A percentile compares a stretch with the other conserved stretches of the same genome.
Conservation (phyloP, 2,329 filamentous ascomycete genomes). For the Trichoderma semiorbis region DNA sequence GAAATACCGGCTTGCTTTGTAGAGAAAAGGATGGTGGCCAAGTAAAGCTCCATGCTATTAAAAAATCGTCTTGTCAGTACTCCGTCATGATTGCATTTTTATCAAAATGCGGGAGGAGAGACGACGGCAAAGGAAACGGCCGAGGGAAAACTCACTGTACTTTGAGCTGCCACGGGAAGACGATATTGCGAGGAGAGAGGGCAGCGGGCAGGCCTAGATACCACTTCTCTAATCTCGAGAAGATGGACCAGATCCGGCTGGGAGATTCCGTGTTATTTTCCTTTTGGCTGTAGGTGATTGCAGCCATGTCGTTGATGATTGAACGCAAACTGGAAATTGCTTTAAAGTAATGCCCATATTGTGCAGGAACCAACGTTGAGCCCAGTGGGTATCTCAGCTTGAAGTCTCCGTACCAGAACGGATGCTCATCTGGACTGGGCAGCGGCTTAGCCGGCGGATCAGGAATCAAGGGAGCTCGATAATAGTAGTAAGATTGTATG, state of each 20-base stretch:
- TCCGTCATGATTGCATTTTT: neutral
- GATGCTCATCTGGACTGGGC: conserved; percentile 23
- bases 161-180: conserved; percentile 30
- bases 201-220: conserved; percentile 23
- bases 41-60: conserved; percentile 9
- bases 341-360: conserved; percentile 28
- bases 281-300: neutral
- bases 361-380: conserved; percentile 20
- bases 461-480: conserved; percentile 25
- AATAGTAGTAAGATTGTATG: conserved; percentile 9
- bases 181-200: conserved; percentile 26
- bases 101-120: no score
- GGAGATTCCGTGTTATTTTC: conserved; percentile 1
- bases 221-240: conserved; percentile 24
- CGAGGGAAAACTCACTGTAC: conserved; percentile 28
- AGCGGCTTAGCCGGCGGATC: conserved; percentile 27
- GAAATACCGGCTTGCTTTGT: neutral
- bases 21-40: conserved; percentile 3
- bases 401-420: conserved; percentile 31
- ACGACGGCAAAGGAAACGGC: neutral
- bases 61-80: neutral
- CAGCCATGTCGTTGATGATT: conserved; percentile 30
- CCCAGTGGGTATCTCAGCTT: conserved; percentile 30
- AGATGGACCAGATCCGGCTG: conserved; percentile 17
- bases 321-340: conserved; percentile 27